phyloP scores from a whole-genome alignment of 2,329 filamentous ascomycete species.

The Harringtonia lauricola region DNA sequence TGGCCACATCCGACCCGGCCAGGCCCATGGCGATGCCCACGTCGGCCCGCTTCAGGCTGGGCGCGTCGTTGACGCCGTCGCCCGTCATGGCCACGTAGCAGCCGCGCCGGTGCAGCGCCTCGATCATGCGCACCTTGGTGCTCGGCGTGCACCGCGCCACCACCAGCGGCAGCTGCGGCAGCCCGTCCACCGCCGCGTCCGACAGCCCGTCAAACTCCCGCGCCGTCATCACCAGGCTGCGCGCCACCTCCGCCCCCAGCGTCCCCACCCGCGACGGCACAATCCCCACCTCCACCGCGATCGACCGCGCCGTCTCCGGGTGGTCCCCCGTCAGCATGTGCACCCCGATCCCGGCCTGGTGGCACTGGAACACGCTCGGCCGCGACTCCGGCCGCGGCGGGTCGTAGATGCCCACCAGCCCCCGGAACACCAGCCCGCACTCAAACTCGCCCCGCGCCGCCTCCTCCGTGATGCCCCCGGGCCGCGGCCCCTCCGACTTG shows the following conservation, averaged over 20 bases:
- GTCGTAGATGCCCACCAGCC: too few species aligned
- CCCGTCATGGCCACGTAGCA: conserved; percentile 67
- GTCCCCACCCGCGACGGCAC: conserved; percentile 43
- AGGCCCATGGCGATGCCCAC: conserved; percentile 46
- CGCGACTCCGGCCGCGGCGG: conserved; percentile 20
- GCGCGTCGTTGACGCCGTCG: conserved; percentile 66
- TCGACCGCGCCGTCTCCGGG: conserved; percentile 47
- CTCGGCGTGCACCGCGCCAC: conserved; percentile 64
- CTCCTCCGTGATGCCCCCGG: too few species aligned
- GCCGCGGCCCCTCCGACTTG: too few species aligned
- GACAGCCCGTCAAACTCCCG: too few species aligned
- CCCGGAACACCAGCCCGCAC: too few species aligned
- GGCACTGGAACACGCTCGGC: conserved; percentile 62
- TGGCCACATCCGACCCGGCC: conserved; percentile 52
- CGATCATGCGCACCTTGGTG: conserved; percentile 58
- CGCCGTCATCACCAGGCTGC: too few species aligned
- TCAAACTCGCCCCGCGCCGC: too few species aligned
- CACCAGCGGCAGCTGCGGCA: conserved; percentile 63
- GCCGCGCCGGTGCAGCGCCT: conserved; percentile 58
- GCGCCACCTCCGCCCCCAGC: too few species aligned
- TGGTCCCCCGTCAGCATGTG: conserved; percentile 72
- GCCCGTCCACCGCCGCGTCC: conserved; percentile 68
- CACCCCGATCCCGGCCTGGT: conserved; percentile 64
- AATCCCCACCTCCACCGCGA: conserved; percentile 77
- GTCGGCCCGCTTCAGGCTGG: conserved; percentile 63